A percentile compares a stretch with the other conserved stretches of the same genome.
phyloP scores from a whole-genome alignment of 2,329 filamentous ascomycete genomes.

The Fonsecaea nubica region DNA sequence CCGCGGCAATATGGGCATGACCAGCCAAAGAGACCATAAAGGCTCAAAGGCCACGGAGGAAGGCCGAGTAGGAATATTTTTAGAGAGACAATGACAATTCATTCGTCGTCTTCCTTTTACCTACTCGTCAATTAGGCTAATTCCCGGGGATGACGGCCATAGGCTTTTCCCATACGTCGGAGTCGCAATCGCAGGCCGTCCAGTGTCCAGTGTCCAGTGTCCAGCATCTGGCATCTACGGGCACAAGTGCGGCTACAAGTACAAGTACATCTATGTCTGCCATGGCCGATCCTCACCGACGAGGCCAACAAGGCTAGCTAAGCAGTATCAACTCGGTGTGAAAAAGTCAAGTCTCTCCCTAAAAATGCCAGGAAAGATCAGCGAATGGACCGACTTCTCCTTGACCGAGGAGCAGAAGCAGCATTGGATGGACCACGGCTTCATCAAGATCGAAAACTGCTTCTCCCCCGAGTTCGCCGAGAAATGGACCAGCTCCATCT shows the following conservation, averaged over 20 bases:
- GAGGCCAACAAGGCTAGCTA: neutral
- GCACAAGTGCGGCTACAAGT: too few relatives aligned
- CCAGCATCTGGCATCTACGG: too few relatives aligned
- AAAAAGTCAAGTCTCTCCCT: neutral
- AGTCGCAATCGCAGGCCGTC: neutral
- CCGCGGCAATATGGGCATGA: neutral
- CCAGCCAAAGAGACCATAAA: neutral
- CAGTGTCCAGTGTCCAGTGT: neutral
- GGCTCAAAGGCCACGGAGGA: neutral
- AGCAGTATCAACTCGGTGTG: neutral
- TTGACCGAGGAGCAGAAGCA: slow-evolving; percentile 19
- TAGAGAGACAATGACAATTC: neutral
- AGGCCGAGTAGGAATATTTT: neutral
- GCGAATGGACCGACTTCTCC: slow-evolving; percentile 11
- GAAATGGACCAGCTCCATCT: slow-evolving; percentile 19
- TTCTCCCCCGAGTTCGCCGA: slow-evolving; percentile 16
- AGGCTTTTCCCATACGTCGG: neutral
- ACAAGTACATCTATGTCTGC: neutral
- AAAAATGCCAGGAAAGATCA: slow-evolving; percentile 18
- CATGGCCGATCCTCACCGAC: neutral
- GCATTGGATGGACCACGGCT: slow-evolving; percentile 19
- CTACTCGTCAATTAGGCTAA: neutral
- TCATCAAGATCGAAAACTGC: slow-evolving; percentile 19
- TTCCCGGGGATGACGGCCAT: neutral
- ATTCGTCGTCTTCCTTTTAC: neutral